A percentile compares a stretch with the other conserved stretches of the same genome.
phyloP scores from a whole-genome alignment of 768 basidiomycete genomes.

The Rhizopogon sp. region DNA sequence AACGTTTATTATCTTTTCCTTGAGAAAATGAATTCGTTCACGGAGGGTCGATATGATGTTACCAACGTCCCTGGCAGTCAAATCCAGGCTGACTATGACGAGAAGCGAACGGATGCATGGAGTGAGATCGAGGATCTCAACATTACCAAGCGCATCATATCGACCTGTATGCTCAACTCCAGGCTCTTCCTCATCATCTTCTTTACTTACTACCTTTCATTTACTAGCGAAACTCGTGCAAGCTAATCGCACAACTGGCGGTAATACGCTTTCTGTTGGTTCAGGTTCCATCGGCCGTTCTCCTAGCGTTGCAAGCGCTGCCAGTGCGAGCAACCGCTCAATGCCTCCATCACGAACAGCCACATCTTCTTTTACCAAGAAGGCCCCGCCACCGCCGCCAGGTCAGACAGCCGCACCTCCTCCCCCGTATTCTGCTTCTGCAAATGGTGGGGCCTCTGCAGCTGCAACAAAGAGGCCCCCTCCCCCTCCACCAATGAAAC shows the following conservation, averaged over 20 bases:
- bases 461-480: conserved; percentile 65
- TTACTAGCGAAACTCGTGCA: conserved; percentile 64
- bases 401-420: conserved; percentile 37
- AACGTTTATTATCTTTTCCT: conserved; percentile 93
- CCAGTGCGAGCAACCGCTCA: conserved; percentile 18
- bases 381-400: conserved; percentile 33
- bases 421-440: conserved; percentile 33
- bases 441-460: conserved; percentile 17
- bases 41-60: conserved; percentile 73
- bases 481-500: conserved; percentile 88
- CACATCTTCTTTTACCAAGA: conserved; percentile 33
- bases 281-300: conserved; percentile 30
- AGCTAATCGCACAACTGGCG: conserved; percentile 33
- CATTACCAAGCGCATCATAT: conserved; percentile 80
- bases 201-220: conserved; percentile 7
- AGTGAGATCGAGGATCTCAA: conserved; percentile 71
- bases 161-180: conserved; percentile 61
- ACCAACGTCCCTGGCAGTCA: conserved; percentile 59
- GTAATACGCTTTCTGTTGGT: conserved; percentile 31
- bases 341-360: conserved; percentile 16
- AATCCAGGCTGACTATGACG: conserved; percentile 74
- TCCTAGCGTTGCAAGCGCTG: conserved; percentile 19
- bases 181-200: background rate
- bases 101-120: conserved; percentile 79
- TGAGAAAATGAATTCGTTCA: conserved; percentile 89